Base-by-base conservation (phyloP, 2,329 filamentous ascomycete species). In the Calonectria pseudoreteaudii region DNA sequence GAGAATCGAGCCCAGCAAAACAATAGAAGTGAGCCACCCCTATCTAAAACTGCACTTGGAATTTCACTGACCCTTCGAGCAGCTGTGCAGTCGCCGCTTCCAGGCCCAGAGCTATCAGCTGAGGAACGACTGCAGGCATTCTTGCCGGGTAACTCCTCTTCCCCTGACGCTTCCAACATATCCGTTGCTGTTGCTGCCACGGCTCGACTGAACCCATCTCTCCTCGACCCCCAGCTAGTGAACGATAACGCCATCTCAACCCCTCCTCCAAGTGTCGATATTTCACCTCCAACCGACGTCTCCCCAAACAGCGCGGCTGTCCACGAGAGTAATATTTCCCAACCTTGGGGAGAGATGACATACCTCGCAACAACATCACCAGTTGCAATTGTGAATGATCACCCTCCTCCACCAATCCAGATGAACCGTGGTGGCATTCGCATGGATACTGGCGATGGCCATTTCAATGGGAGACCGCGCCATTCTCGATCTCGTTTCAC, bases 401-500 rank as follows among this genome's bases (percentile, higher is more conserved):
- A 81, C 53, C 79, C 82, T 7, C 79, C 81, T 9, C 79, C 83
- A 4, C 81, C 83, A 16, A 81, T 83, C 6, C 82, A 83, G 23
- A 80, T 84, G 66, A 83, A 77, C 34, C 81, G 86, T 36, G 90
- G 90, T 26, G 90, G 90, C 23, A 87, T 90, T 66, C 87, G 90
- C 26, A 88, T 92, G 85, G 88, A 90, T 71, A 87, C 86, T 4
- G 84, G 83, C 34, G 85, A 86, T 64, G 79, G 82, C 3, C 77
- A 81, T 1, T 82, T 86, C 2, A 87, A 90, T 58, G 88, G 88
- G 14, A 87, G 86, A 68, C 85, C 87, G 2, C 88, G 88, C 20
- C 88, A 92, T 77, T 87, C 88, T 10, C 88, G 91, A 13, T 89
- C 90, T 5, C 86, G 89, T 11, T 93, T 93, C 76, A 90, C 88